A percentile compares a stretch with the other conserved stretches of the same genome.
Conservation (phyloP, 148 eudicot species). For the Oxyria digyna region DNA sequence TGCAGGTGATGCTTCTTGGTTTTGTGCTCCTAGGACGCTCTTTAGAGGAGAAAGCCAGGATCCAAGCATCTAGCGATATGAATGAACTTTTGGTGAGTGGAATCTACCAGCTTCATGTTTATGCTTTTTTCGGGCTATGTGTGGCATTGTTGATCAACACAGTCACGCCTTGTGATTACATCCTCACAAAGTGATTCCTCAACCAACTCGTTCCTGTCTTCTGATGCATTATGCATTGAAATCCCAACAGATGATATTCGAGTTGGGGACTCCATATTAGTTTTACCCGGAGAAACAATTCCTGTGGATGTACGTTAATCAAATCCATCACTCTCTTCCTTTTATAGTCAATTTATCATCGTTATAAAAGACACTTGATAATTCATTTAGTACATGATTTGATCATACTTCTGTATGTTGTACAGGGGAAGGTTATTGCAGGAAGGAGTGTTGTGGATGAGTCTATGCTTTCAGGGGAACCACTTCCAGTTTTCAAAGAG, state of each 20-base stretch:
- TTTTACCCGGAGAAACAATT: slow-evolving; percentile 92
- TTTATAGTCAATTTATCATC: not conserved
- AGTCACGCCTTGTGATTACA: slow-evolving; percentile 75
- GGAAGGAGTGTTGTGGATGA: slow-evolving; percentile 98
- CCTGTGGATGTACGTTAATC: slow-evolving; percentile 73
- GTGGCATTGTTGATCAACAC: slow-evolving; percentile 27
- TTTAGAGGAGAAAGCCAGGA: slow-evolving; percentile 78
- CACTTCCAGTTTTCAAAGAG: slow-evolving; percentile 90
- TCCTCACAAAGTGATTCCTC: slow-evolving; percentile 51
- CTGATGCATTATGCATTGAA: slow-evolving; percentile 78
- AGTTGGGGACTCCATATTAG: slow-evolving; percentile 70
- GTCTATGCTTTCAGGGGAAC: slow-evolving; percentile 97
- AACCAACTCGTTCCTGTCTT: slow-evolving; percentile 39
- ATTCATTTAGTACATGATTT: not conserved
- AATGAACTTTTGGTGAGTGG: slow-evolving; percentile 69
- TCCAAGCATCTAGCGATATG: slow-evolving; percentile 90
- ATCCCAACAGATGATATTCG: slow-evolving; percentile 86
- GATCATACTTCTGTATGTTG: not conserved
- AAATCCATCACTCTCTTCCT: not conserved
- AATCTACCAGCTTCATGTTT: not conserved
- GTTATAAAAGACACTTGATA: not conserved
- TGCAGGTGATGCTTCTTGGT: slow-evolving; percentile 99
- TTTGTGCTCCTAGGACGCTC: slow-evolving; percentile 90
- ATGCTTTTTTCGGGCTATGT: not conserved
- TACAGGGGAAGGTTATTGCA: slow-evolving; percentile 74